phyloP scores from a whole-genome alignment of 1,284 basidiomycete genomes.

The Ceratobasidium sp. region DNA sequence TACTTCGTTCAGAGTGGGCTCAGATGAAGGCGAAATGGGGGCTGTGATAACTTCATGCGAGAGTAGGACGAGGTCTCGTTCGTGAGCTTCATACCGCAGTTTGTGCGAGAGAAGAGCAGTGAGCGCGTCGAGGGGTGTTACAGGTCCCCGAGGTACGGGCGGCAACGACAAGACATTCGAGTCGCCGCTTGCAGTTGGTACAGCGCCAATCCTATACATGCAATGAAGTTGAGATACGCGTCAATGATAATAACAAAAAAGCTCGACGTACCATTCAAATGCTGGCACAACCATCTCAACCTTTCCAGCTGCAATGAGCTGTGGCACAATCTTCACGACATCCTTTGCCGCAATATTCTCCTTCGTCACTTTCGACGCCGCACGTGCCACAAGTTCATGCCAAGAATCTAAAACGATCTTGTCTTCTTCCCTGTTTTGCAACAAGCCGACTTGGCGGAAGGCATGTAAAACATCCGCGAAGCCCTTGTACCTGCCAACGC shows the following conservation, averaged over 20 bases:
- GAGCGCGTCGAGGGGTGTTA: slow-evolving; percentile 80
- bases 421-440: slow-evolving; percentile 58
- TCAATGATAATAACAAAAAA: neutral
- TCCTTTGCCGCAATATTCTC: slow-evolving; percentile 11
- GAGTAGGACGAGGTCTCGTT: slow-evolving; percentile 89
- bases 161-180: slow-evolving; percentile 55
- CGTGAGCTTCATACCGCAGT: slow-evolving; percentile 75
- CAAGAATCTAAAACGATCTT: slow-evolving; percentile 46
- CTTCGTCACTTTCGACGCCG: slow-evolving; percentile 17
- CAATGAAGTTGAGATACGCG: neutral
- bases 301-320: slow-evolving; percentile 53
- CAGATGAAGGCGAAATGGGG: slow-evolving; percentile 45
- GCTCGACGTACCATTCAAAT: slow-evolving; percentile 61
- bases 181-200: slow-evolving; percentile 54
- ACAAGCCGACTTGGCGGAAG: slow-evolving; percentile 79
- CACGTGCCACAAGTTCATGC: slow-evolving; percentile 47
- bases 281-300: slow-evolving; percentile 60
- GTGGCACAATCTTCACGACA: slow-evolving; percentile 8
- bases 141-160: slow-evolving; percentile 58
- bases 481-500: slow-evolving; percentile 77
- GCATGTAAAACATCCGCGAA: slow-evolving; percentile 81
- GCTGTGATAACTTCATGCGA: slow-evolving; percentile 80
- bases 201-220: slow-evolving; percentile 43
- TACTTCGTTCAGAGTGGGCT: slow-evolving; percentile 59
- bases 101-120: slow-evolving; percentile 78